A percentile compares a stretch with the other conserved stretches of the same genome.
Conservation (phyloP, 169 alveolate genomes). For the Eimeria mitis region DNA sequence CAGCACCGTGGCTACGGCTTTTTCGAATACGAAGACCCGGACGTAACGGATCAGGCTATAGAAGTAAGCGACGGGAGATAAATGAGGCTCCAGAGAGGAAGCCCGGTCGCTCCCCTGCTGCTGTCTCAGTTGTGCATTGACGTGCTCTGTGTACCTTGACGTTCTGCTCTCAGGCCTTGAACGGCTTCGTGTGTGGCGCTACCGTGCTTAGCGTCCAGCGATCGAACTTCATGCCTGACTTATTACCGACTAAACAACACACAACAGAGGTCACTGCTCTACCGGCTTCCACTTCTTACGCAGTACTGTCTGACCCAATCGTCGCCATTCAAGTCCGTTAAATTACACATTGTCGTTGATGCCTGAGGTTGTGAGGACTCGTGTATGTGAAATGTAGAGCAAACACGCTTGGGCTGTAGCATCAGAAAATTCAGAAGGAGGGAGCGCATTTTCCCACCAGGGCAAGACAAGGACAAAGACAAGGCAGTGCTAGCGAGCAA, state of each 20-base stretch:
- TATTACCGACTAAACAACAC: constrained; percentile 30
- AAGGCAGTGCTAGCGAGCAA: neutral
- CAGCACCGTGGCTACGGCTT: constrained; percentile 92
- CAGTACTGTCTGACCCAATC: constrained; percentile 90
- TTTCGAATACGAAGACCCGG: constrained; percentile 91
- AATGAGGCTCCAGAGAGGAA: neutral
- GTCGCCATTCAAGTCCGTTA: constrained; percentile 85
- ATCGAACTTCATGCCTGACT: constrained; percentile 68
- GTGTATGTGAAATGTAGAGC: neutral
- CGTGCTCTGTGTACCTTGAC: neutral
- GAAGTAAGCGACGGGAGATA: constrained; percentile 78
- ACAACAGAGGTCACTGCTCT: constrained; percentile 88
- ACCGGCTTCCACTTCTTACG: constrained; percentile 91
- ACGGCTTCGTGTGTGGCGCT: constrained; percentile 83
- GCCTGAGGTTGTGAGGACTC: neutral
- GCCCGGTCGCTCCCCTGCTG: neutral
- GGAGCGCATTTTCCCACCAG: neutral
- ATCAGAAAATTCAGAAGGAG: neutral
- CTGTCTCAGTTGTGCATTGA: neutral
- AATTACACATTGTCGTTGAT: neutral
- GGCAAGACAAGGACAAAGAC: neutral
- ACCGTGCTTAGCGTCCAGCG: constrained; percentile 81
- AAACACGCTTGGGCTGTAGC: neutral
- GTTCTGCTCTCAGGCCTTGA: constrained; percentile 67
- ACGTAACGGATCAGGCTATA: constrained; percentile 91